Base-by-base conservation (phyloP, 2,329 filamentous ascomycete genomes). In the Aspergillus caelatus region DNA sequence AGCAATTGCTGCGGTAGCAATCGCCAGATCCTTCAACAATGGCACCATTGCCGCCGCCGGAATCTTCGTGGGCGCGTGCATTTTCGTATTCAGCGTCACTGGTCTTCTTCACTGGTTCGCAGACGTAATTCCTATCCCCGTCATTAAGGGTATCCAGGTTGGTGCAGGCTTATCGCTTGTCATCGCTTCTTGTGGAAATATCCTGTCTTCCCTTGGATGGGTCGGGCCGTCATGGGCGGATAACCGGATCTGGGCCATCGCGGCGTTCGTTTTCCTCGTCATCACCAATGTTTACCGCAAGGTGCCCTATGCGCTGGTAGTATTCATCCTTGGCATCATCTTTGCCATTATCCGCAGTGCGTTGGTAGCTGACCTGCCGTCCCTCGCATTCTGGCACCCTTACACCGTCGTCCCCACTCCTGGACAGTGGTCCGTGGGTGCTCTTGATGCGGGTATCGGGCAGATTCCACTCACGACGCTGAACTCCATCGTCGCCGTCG, bases 131-230 rank as follows among this genome's bases (percentile, higher is more conserved):
- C 94, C 94, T 0, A 87, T 94, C 16, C 92, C 94, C 0, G 91
- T 98, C 0, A 89, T 98, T 59, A 97, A 96, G 75, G 94, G 94
- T 34, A 97, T 98, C 68, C 95, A 98, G 78, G 88, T 97, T 55
- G 94, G 94, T 43, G 94, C 94, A 5, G 94, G 94, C 1, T 82
- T 98, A 55, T 93, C 91, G 19, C 85, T 98, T 19, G 86, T 93
- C 60, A 85, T 96, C 62, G 91, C 91, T 14, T 92, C 93, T 9
- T 93, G 92, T 3, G 82, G 84, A 0, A 85, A 82, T 54, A 84
- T 96, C 62, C 83, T 95, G 14, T 82, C 84, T 21, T 87, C 88
- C 2, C 82, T 97, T 4, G 81, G 83, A 14, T 96, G 93, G 92
- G 79, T 83, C 1, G 74, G 79, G 5, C 88, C 91, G 0, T 85